Conservation (phyloP, 2,329 filamentous ascomycete genomes). For the Seiridium unicorne region DNA sequence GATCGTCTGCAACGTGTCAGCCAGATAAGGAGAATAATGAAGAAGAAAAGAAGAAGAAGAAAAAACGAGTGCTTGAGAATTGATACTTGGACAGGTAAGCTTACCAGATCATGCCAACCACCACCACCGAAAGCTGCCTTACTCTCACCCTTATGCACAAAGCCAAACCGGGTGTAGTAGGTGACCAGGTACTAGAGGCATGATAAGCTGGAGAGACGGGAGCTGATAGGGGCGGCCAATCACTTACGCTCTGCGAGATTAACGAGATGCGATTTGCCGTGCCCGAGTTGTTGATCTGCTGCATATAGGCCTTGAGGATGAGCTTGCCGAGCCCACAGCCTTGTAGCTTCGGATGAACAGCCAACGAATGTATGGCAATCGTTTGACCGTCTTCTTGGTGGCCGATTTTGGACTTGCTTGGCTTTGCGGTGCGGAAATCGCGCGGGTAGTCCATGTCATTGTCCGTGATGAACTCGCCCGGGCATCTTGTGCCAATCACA, state of each 20-base stretch:
- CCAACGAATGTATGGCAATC: constrained; percentile 79
- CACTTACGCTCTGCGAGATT: constrained; percentile 68
- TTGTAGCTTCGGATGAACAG: constrained; percentile 74
- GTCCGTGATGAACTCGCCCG: constrained; percentile 65
- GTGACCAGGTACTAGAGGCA: constrained; percentile 56
- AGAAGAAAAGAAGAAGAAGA: too few species aligned
- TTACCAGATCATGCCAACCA: constrained; percentile 80
- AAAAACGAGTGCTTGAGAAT: background rate
- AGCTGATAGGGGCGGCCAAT: too few species aligned
- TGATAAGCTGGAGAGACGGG: too few species aligned
- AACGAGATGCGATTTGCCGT: constrained; percentile 72
- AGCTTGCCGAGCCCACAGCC: constrained; percentile 71
- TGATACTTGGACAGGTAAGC: constrained; percentile 16
- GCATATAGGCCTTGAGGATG: constrained; percentile 73
- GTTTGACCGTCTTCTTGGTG: constrained; percentile 74
- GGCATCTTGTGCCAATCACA: constrained; percentile 71
- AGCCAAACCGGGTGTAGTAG: constrained; percentile 78
- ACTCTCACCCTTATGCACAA: constrained; percentile 67
- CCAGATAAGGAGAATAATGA: background rate
- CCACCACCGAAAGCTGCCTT: constrained; percentile 72
- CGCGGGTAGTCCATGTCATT: constrained; percentile 71
- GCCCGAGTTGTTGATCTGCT: constrained; percentile 69
- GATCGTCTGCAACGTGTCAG: background rate
- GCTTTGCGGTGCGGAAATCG: constrained; percentile 58
- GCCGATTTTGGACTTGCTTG: constrained; percentile 50